Percentiles rank a stretch among this genome's conserved stretches.
Evolutionary conservation across 805 yeast species (phyloP).

Genomic region (Nakazawaea wickerhamii): DNA sequence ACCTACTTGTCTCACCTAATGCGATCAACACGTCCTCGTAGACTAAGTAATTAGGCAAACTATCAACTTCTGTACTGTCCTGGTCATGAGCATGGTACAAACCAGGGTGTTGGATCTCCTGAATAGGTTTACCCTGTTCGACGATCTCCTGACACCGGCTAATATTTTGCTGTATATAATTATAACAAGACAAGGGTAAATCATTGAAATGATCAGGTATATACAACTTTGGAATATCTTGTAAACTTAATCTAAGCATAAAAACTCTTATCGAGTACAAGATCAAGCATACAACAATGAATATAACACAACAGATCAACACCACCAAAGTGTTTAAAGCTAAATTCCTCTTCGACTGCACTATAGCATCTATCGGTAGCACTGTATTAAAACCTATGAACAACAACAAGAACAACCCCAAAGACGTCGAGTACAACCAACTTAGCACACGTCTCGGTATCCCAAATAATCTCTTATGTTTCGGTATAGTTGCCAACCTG

Average conservation of each 20-base stretch:
- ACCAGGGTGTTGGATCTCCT: constrained; percentile 45
- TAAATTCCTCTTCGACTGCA: constrained; percentile 50
- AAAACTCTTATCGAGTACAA: constrained; percentile 57
- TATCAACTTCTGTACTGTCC: not conserved
- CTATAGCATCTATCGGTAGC: constrained; percentile 75
- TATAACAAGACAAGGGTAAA: constrained; percentile 42
- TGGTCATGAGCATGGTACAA: constrained; percentile 24
- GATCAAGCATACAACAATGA: constrained; percentile 43
- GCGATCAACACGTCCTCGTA: constrained; percentile 53
- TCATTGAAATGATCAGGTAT: constrained; percentile 63
- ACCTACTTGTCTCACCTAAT: constrained; percentile 52
- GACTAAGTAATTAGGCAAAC: constrained; percentile 25
- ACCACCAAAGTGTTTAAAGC: constrained; percentile 81
- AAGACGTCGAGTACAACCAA: constrained; percentile 43
- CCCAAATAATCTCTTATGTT: constrained; percentile 8
- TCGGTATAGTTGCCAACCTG: constrained; percentile 4
- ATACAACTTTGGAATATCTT: constrained; percentile 76
- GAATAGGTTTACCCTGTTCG: constrained; percentile 35
- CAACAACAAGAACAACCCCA: constrained; percentile 32
- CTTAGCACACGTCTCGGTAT: constrained; percentile 19
- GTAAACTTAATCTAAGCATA: constrained; percentile 49
- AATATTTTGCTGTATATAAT: constrained; percentile 34
- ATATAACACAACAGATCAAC: constrained; percentile 60
- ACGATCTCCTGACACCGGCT: constrained; percentile 37
- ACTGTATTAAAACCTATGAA: constrained; percentile 60